Evolutionary conservation across 768 basidiomycete genomes (phyloP).

Genomic region (Suillus clintonianus): DNA sequence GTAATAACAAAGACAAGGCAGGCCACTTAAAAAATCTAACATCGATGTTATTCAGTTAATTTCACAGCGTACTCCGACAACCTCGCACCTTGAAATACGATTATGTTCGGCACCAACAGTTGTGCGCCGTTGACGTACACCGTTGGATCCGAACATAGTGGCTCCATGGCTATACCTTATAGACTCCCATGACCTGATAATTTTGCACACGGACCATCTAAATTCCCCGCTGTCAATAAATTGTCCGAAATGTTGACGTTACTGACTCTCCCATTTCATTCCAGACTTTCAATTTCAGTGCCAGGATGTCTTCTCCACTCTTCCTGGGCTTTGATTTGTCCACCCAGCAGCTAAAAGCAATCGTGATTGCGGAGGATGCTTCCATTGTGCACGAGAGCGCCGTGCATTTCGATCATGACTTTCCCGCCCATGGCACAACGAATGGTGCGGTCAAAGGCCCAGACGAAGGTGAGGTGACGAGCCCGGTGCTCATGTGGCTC

Average conservation of each 20-base stretch:
- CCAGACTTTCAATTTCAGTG: background rate
- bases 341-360: slow-evolving; percentile 82
- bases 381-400: slow-evolving; percentile 66
- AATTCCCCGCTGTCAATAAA: slow-evolving; percentile 2
- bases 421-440: slow-evolving; percentile 65
- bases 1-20: background rate
- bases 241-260: background rate
- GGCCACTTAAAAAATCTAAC: background rate
- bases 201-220: slow-evolving; percentile 1
- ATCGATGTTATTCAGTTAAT: background rate
- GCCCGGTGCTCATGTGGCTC: slow-evolving; percentile 84
- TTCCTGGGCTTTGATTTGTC: slow-evolving; percentile 88
- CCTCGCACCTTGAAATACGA: background rate
- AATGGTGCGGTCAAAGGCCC: slow-evolving; percentile 70
- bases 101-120: background rate
- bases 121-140: background rate
- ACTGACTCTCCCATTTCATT: background rate
- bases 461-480: slow-evolving; percentile 71
- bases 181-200: background rate
- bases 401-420: slow-evolving; percentile 80
- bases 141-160: background rate
- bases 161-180: background rate
- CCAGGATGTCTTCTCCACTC: slow-evolving; percentile 28
- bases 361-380: slow-evolving; percentile 60
- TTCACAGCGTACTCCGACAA: background rate